Evolutionary conservation across 768 basidiomycete genomes (phyloP).

Genomic region (Kwoniella europaea): DNA sequence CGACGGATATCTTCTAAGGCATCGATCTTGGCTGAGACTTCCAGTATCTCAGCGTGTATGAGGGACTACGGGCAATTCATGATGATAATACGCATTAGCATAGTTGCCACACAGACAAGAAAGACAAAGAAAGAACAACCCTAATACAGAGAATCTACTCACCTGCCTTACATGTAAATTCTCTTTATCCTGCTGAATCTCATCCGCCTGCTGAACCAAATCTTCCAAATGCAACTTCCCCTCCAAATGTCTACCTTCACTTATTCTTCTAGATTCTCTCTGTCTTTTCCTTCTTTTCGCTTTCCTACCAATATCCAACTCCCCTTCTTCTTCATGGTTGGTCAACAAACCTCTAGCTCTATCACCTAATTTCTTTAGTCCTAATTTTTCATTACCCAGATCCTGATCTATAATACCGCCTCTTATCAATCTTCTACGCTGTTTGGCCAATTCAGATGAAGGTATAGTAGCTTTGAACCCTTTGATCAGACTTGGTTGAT

Average conservation of each 20-base stretch:
- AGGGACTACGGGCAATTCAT: constrained; percentile 66
- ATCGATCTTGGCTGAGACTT: constrained; percentile 88
- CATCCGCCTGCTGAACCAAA: constrained; percentile 77
- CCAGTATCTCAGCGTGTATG: constrained; percentile 80
- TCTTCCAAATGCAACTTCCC: constrained; percentile 83
- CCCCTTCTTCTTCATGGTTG: constrained; percentile 67
- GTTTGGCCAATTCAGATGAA: constrained; percentile 77
- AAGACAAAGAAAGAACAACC: too few relatives aligned
- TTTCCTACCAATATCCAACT: constrained; percentile 64
- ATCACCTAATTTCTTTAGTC: constrained; percentile 79
- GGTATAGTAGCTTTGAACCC: constrained; percentile 97
- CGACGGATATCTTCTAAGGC: constrained; percentile 78
- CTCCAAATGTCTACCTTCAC: constrained; percentile 62
- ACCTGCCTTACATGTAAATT: constrained; percentile 88
- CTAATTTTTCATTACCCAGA: constrained; percentile 70
- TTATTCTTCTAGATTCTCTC: constrained; percentile 58
- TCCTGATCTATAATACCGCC: constrained; percentile 57
- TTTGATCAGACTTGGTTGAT: constrained; percentile 65
- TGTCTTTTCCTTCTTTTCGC: constrained; percentile 58
- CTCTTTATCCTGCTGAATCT: constrained; percentile 89
- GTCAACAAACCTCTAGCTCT: constrained; percentile 74
- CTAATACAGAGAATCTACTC: constrained; percentile 50
- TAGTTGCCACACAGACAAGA: too few relatives aligned
- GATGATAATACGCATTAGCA: too few relatives aligned
- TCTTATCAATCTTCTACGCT: constrained; percentile 76